A percentile compares a stretch with the other conserved stretches of the same genome.
Evolutionary conservation across 345 rosid species (phyloP).

Genomic region (Brassica cretica): DNA sequence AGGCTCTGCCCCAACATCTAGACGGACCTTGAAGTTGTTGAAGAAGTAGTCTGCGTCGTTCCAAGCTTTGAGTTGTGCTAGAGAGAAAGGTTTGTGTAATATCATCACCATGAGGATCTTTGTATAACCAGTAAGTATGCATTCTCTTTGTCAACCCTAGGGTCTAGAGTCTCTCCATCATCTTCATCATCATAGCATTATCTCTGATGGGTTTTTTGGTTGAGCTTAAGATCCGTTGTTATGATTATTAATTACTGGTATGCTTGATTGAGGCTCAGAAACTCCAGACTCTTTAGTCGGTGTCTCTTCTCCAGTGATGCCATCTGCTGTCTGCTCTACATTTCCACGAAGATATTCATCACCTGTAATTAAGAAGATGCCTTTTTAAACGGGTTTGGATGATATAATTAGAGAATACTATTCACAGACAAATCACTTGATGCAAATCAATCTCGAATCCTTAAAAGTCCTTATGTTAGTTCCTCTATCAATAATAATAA

Average conservation of each 20-base stretch:
- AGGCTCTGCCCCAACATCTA: constrained; percentile 61
- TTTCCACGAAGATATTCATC: background rate
- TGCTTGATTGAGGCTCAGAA: constrained; percentile 14
- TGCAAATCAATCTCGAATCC: no score
- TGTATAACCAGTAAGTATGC: constrained; percentile 60
- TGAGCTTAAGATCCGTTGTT: constrained; percentile 23
- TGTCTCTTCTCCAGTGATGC: constrained; percentile 9
- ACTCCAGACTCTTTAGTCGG: constrained; percentile 2
- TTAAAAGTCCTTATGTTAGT: no score
- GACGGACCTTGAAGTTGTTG: constrained; percentile 51
- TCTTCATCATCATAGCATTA: constrained; percentile 51
- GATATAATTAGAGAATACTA: no score
- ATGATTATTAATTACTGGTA: background rate
- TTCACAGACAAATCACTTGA: no score
- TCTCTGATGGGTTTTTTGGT: constrained; percentile 37
- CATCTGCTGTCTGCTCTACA: background rate
- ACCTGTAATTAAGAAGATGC: no score
- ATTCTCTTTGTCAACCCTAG: constrained; percentile 20
- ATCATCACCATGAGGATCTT: constrained; percentile 57
- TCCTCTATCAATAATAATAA: no score
- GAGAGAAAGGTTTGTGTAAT: constrained; percentile 69
- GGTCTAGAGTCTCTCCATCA: constrained; percentile 38
- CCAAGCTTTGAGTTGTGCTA: constrained; percentile 61
- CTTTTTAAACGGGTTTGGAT: no score
- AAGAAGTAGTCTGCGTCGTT: constrained; percentile 51